phyloP scores from a whole-genome alignment of 176 grass and related monocot genomes.

The Oryza rufipogon region DNA sequence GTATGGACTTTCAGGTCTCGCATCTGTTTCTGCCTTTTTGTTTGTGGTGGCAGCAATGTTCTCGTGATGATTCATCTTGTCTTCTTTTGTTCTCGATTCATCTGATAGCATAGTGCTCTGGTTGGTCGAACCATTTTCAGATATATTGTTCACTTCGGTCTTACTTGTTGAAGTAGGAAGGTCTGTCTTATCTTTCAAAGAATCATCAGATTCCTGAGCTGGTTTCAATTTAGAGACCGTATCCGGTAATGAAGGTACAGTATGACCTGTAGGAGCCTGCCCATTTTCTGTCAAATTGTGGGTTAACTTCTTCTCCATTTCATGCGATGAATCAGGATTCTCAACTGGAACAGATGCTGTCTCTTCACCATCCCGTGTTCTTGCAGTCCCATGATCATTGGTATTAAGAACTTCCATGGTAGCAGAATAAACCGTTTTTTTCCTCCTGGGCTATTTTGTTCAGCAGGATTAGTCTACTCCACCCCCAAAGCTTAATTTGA shows the following conservation, averaged over 20 bases:
- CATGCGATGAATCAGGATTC: conserved; percentile 9
- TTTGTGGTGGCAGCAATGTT: conserved; percentile 28
- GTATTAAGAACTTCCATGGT: conserved; percentile 45
- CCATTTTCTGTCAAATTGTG: conserved; percentile 28
- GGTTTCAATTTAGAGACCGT: neutral
- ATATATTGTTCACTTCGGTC: conserved; percentile 20
- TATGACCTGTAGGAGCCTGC: neutral
- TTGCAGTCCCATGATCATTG: conserved; percentile 6
- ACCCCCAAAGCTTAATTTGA: neutral
- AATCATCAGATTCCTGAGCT: conserved; percentile 15
- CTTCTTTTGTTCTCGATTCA: conserved; percentile 45
- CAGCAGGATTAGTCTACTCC: conserved; percentile 11
- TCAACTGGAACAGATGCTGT: conserved; percentile 23
- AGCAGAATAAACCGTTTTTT: neutral
- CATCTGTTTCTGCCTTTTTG: conserved; percentile 46
- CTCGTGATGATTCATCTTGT: conserved; percentile 15
- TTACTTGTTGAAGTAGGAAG: conserved; percentile 29
- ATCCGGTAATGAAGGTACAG: conserved; percentile 25
- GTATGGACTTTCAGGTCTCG: conserved; percentile 45
- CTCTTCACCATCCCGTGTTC: conserved; percentile 16
- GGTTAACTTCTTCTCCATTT: conserved; percentile 29
- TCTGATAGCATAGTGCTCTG: neutral
- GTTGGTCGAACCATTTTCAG: conserved; percentile 38
- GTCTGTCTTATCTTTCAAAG: conserved; percentile 12
- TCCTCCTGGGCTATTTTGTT: conserved; percentile 20